Evolutionary conservation across 164 flowering plant genomes (phyloP).

Genomic region (Litsea cubeba): DNA sequence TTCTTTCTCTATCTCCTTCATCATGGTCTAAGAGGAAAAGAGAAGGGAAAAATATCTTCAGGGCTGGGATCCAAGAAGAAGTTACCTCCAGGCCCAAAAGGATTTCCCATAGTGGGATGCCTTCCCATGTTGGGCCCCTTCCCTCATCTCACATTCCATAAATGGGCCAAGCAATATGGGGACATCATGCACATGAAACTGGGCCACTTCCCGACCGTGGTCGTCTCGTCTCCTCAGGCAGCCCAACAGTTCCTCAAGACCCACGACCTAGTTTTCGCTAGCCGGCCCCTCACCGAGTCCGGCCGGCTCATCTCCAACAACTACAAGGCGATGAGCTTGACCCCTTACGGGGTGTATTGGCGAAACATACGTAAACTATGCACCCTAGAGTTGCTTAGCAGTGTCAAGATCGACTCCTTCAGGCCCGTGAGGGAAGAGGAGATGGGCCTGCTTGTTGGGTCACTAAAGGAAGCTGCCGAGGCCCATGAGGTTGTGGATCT

Average conservation of each 20-base stretch:
- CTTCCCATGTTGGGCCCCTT: background rate
- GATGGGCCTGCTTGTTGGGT: constrained; percentile 10
- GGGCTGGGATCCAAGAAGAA: background rate
- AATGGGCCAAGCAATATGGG: constrained; percentile 10
- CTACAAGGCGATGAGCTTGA: background rate
- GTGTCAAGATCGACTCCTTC: constrained; percentile 8
- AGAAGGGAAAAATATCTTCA: background rate
- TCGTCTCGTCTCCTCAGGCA: constrained; percentile 10
- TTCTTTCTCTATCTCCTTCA: background rate
- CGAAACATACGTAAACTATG: background rate
- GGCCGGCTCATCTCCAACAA: background rate
- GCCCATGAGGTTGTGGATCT: constrained; percentile 13
- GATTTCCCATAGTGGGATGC: background rate
- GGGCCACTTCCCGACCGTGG: constrained; percentile 11
- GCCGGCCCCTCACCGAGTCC: background rate
- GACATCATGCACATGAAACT: constrained; percentile 16
- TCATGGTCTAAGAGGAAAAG: background rate
- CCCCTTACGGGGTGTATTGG: background rate
- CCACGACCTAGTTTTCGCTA: constrained; percentile 13
- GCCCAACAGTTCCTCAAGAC: constrained; percentile 21
- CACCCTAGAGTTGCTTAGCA: constrained; percentile 1
- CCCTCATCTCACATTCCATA: constrained; percentile 7
- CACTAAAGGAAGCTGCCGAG: constrained; percentile 13
- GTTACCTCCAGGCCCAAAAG: background rate
- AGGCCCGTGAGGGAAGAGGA: constrained; percentile 26